Evolutionary conservation across 768 basidiomycete genomes (phyloP), one percentile per base, ranked within the genome.

Genomic region (Clitopilus passeckerianus): DNA sequence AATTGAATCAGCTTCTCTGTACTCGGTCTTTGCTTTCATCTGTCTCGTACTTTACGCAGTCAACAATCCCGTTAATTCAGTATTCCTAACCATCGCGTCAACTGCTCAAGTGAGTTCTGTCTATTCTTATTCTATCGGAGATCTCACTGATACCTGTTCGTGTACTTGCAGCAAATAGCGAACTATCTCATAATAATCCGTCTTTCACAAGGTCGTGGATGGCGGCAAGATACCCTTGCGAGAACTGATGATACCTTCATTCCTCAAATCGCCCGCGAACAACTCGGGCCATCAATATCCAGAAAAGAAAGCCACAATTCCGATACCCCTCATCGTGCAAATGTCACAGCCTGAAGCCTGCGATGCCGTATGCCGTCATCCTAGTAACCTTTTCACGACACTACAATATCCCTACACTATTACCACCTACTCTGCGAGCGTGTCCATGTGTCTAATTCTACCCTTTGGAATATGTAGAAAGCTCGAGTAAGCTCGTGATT

Each of bases 111-210:
- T 72, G 59, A 54, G 67, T 53, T 20, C 33, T 14, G 44, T 7
- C 23, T 33, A 4, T 14, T 6, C 23, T 16, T 53, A 6, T 5
- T 14, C 22, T 53, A 24, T 41, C 37, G n/a, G n/a, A n/a, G n/a
- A 23, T 5, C 5, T 22, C 16, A 15, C 22, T 53, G 15, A 18
- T 14, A 23, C 6, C 53, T 6, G 6, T 16, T 53, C 53, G 6
- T 18, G n/a, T 18, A 7, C 27, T 30, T 30, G 27, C 60, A 81
- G 80, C 72, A 78, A 67, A 74, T 80, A 30, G 78, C 80, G 10
- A 74, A 75, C 0, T 76, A 79, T 60, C 70, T 81, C 22, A 81
- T 81, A 57, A 79, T 79, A 34, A 76, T 75, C 44, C 75, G 80
- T n/a, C 68, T 81, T 9, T 74, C 78, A 1, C 69, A 77, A 60